phyloP scores from a whole-genome alignment of 1,139 yeast genomes.

The Yamadazyma triangularis region DNA sequence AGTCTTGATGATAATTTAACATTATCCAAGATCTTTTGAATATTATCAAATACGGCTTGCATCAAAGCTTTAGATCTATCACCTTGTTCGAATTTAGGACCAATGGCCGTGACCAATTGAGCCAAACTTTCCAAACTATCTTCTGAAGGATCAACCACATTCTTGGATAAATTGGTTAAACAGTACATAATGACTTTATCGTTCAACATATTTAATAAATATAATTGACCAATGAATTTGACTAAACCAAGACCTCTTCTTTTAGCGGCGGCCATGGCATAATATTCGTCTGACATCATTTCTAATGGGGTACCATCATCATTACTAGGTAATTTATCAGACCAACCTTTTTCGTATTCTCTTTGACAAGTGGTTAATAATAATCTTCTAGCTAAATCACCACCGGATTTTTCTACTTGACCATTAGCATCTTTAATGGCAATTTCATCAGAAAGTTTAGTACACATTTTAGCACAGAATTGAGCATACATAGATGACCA shows the following conservation, averaged over 20 bases:
- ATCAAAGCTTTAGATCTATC: constrained; percentile 44
- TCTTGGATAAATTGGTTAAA: constrained; percentile 60
- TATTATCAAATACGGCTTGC: constrained; percentile 58
- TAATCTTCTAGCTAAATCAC: constrained; percentile 74
- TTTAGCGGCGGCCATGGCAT: constrained; percentile 87
- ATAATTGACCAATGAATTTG: constrained; percentile 92
- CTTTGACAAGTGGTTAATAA: constrained; percentile 84
- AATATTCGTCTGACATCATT: constrained; percentile 95
- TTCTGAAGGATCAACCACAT: constrained; percentile 71
- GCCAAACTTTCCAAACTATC: constrained; percentile 88
- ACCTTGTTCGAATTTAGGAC: constrained; percentile 64
- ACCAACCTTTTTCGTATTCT: constrained; percentile 96
- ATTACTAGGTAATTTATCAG: constrained; percentile 77
- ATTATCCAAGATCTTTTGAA: constrained; percentile 53
- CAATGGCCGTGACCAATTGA: constrained; percentile 83
- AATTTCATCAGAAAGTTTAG: constrained; percentile 63
- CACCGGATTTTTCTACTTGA: constrained; percentile 37
- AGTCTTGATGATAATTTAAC: constrained; percentile 73
- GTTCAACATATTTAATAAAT: constrained; percentile 70
- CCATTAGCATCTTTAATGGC: constrained; percentile 43
- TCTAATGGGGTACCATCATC: constrained; percentile 78
- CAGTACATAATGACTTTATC: constrained; percentile 78
- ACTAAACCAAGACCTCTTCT: constrained; percentile 98
- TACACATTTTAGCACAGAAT: constrained; percentile 81
- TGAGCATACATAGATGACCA: constrained; percentile 99